A percentile compares a stretch with the other conserved stretches of the same genome.
phyloP scores from a whole-genome alignment of 2,329 filamentous ascomycete genomes.

The Claviceps spartinae region DNA sequence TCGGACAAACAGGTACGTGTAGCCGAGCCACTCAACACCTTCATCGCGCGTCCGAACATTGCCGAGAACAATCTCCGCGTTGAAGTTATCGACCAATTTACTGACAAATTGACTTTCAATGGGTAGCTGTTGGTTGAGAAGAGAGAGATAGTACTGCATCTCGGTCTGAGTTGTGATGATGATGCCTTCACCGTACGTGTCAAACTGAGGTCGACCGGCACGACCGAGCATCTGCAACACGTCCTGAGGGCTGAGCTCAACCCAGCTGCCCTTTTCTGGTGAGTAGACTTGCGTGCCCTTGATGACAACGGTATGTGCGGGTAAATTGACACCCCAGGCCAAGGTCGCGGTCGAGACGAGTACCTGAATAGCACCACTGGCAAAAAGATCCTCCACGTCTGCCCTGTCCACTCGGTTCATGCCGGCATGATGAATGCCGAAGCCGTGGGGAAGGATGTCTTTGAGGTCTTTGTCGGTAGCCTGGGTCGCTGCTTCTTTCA shows the following conservation, averaged over 20 bases:
- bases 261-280: conserved; percentile 96
- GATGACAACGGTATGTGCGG: conserved; percentile 96
- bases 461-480: conserved; percentile 82
- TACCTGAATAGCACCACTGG: conserved; percentile 82
- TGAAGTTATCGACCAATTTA: conserved; percentile 87
- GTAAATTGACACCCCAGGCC: conserved; percentile 97
- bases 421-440: conserved; percentile 96
- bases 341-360: conserved; percentile 96
- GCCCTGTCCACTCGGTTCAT: conserved; percentile 93
- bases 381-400: conserved; percentile 88
- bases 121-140: conserved; percentile 92
- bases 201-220: conserved; percentile 90
- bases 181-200: conserved; percentile 95
- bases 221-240: conserved; percentile 97
- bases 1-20: conserved; percentile 93
- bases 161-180: conserved; percentile 94
- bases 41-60: conserved; percentile 87
- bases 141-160: conserved; percentile 91
- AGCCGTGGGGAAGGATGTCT: conserved; percentile 87
- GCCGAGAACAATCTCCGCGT: conserved; percentile 88
- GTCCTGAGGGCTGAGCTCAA: conserved; percentile 92
- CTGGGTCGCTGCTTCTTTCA: conserved; percentile 70
- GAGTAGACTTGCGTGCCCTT: conserved; percentile 98
- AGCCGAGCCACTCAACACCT: conserved; percentile 97
- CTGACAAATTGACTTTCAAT: conserved; percentile 95